Conservation (phyloP, 164 flowering plant species). For the Macadamia tetraphylla region DNA sequence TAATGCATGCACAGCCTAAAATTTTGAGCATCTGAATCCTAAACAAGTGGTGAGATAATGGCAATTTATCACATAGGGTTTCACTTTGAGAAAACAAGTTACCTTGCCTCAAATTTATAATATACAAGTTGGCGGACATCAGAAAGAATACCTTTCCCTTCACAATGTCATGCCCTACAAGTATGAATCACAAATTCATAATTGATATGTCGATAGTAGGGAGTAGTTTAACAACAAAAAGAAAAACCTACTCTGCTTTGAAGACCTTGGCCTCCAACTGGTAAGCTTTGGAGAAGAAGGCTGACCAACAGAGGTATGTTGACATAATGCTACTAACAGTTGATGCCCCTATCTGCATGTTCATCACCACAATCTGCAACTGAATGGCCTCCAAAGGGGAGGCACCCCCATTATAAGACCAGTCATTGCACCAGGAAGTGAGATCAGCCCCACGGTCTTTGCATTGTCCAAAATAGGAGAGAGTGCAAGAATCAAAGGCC, state of each 20-base stretch:
- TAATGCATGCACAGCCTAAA: too few species aligned
- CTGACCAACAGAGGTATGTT: conserved; percentile 85
- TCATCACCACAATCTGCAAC: conserved; percentile 94
- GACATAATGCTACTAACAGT: conserved; percentile 85
- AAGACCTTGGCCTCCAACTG: conserved; percentile 76
- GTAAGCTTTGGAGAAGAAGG: conserved; percentile 80
- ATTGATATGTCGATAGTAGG: too few species aligned
- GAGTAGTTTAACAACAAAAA: too few species aligned
- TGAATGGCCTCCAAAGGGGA: conserved; percentile 93
- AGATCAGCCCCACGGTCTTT: conserved; percentile 78
- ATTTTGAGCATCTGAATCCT: too few species aligned
- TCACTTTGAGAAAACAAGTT: too few species aligned
- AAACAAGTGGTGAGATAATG: too few species aligned
- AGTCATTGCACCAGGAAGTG: conserved; percentile 95
- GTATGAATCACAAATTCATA: too few species aligned
- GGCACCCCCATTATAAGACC: conserved; percentile 97
- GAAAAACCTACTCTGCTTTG: conserved; percentile 25
- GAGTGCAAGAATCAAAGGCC: conserved; percentile 68
- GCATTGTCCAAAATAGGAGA: conserved; percentile 92
- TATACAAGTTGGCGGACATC: too few species aligned
- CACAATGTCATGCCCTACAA: too few species aligned
- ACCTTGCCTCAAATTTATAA: too few species aligned
- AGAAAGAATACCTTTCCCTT: too few species aligned
- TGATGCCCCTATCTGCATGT: conserved; percentile 83
- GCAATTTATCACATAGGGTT: too few species aligned